Evolutionary conservation across 345 rosid species (phyloP).

Genomic region (Noccaea bulbosa): DNA sequence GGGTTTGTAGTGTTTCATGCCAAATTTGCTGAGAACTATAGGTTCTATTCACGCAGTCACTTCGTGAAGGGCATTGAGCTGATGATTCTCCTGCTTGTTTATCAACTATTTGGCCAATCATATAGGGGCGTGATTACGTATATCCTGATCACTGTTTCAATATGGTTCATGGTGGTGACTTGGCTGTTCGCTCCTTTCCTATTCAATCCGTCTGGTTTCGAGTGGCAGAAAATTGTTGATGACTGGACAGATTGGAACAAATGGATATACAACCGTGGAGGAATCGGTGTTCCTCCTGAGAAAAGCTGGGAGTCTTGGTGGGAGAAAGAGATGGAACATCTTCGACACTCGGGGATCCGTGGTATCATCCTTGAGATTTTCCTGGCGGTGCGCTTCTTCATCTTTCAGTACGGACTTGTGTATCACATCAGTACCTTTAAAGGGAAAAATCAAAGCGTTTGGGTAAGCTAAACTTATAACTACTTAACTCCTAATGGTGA

Average conservation of each 20-base stretch:
- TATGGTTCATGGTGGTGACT: conserved; percentile 68
- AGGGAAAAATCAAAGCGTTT: conserved; percentile 47
- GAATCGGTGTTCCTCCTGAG: conserved; percentile 62
- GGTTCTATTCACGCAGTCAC: conserved; percentile 72
- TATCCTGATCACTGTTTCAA: conserved; percentile 56
- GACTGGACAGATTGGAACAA: conserved; percentile 80
- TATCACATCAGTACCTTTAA: conserved; percentile 56
- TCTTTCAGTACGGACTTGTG: conserved; percentile 68
- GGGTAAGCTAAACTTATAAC: conserved; percentile 47
- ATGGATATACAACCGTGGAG: conserved; percentile 64
- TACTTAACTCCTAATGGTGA: conserved; percentile 3
- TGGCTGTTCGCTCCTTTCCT: conserved; percentile 77
- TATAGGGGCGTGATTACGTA: conserved; percentile 53
- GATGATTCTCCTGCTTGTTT: conserved; percentile 62
- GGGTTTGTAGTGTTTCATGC: conserved; percentile 92
- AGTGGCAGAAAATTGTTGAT: conserved; percentile 73
- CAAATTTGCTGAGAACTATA: conserved; percentile 77
- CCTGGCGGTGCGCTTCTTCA: conserved; percentile 59
- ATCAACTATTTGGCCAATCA: conserved; percentile 55
- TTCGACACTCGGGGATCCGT: conserved; percentile 53
- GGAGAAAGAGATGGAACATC: conserved; percentile 68
- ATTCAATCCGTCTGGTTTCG: conserved; percentile 72
- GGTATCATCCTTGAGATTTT: conserved; percentile 55
- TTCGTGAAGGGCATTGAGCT: conserved; percentile 71
- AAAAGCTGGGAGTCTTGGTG: conserved; percentile 85